phyloP scores from a whole-genome alignment of 805 yeast species.

The Ogataea paradorogensis region DNA sequence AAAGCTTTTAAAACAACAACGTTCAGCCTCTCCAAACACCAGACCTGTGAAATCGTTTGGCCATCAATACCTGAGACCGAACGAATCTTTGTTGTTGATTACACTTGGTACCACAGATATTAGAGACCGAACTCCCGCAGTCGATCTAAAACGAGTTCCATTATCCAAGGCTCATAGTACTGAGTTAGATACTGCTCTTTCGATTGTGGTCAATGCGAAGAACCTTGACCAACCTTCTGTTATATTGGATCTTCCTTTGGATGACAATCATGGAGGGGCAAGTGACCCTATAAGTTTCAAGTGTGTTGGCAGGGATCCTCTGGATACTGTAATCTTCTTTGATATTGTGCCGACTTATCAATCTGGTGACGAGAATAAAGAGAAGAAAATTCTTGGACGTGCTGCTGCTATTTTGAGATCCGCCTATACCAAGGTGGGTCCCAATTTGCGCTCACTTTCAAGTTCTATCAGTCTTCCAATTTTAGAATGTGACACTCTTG shows the following conservation, averaged over 20 bases:
- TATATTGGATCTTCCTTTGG: slow-evolving; percentile 75
- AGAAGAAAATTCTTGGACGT: slow-evolving; percentile 63
- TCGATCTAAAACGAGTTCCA: slow-evolving; percentile 72
- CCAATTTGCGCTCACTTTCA: slow-evolving; percentile 61
- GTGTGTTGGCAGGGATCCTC: slow-evolving; percentile 45
- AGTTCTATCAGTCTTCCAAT: slow-evolving; percentile 71
- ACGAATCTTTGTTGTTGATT: slow-evolving; percentile 70
- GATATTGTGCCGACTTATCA: slow-evolving; percentile 90
- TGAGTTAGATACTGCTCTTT: slow-evolving; percentile 83
- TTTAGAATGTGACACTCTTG: slow-evolving; percentile 65
- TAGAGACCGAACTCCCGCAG: slow-evolving; percentile 54
- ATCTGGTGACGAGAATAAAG: slow-evolving; percentile 21
- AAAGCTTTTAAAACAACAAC: slow-evolving; percentile 21
- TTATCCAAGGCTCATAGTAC: slow-evolving; percentile 73
- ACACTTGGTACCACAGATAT: slow-evolving; percentile 86
- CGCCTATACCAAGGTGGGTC: slow-evolving; percentile 65
- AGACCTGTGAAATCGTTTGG: slow-evolving; percentile 82
- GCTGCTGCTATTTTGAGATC: slow-evolving; percentile 73
- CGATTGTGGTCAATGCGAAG: slow-evolving; percentile 57
- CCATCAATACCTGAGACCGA: slow-evolving; percentile 62
- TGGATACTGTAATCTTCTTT: slow-evolving; percentile 62
- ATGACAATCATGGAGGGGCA: slow-evolving; percentile 68
- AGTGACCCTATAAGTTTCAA: slow-evolving; percentile 75
- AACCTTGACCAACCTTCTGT: slow-evolving; percentile 50
- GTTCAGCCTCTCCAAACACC: slow-evolving; percentile 30